phyloP scores from a whole-genome alignment of 2,329 filamentous ascomycete genomes.

The Clarireedia monteithiana region DNA sequence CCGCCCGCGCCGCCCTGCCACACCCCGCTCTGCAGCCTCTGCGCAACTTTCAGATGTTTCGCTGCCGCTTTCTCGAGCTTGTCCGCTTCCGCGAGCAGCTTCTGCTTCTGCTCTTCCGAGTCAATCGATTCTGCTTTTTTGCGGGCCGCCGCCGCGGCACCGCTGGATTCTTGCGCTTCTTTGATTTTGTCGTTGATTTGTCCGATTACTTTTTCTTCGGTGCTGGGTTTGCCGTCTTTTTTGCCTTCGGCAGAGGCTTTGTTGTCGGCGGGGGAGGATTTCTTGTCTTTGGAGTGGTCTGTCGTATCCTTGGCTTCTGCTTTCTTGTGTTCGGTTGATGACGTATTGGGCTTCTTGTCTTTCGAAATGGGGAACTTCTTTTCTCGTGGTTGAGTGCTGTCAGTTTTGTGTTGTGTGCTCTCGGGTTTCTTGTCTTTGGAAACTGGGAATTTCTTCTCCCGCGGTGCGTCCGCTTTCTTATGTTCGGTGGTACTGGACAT shows the following conservation, averaged over 20 bases:
- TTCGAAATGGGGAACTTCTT: too few relatives aligned
- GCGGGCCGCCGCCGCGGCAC: constrained; percentile 7
- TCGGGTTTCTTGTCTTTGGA: too few relatives aligned
- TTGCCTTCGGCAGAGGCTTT: not conserved
- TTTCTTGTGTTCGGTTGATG: not conserved
- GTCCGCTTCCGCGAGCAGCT: constrained; percentile 13
- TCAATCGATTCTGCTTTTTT: constrained; percentile 1
- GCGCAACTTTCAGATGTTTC: constrained; percentile 63
- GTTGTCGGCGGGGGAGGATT: not conserved
- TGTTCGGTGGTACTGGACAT: too few relatives aligned
- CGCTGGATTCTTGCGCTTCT: constrained; percentile 10
- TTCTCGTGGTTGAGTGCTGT: too few relatives aligned
- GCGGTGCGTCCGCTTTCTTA: too few relatives aligned
- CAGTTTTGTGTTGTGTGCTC: too few relatives aligned
- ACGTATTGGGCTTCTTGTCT: too few relatives aligned
- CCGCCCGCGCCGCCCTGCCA: constrained; percentile 22
- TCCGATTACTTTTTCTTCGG: constrained; percentile 16
- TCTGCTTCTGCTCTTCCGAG: constrained; percentile 14
- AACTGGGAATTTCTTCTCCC: too few relatives aligned
- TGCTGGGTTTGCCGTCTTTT: constrained; percentile 5
- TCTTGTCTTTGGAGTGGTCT: not conserved
- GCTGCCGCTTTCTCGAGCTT: constrained; percentile 16
- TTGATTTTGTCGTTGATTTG: constrained; percentile 11
- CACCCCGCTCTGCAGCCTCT: constrained; percentile 27
- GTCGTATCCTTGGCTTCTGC: not conserved